These are phyloP conservation scores for Hyphopichia pseudoburtonii DNA, from an alignment of 1,139 yeast genomes.

Conservation along the genomic window DNA sequence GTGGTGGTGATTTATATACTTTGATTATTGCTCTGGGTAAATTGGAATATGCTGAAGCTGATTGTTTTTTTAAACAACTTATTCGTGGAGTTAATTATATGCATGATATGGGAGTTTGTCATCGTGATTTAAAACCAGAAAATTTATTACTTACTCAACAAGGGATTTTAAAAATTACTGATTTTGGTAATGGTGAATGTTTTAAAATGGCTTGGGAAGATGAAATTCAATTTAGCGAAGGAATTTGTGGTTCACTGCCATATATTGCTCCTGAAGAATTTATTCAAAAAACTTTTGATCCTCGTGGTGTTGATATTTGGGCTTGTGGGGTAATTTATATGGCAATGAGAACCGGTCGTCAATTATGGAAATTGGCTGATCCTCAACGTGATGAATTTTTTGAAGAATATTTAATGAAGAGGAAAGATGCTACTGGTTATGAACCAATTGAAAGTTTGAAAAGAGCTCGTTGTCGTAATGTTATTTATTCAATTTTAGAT, in stretches of 20 bases:
- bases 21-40: slow-evolving; percentile 82
- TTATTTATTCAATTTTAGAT: slow-evolving; percentile 86
- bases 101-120: slow-evolving; percentile 98
- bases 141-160: slow-evolving; percentile 76
- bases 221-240: slow-evolving; percentile 78
- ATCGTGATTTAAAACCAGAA: slow-evolving; percentile 93
- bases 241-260: slow-evolving; percentile 86
- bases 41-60: slow-evolving; percentile 84
- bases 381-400: slow-evolving; percentile 77
- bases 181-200: slow-evolving; percentile 95
- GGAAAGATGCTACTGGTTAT: slow-evolving; percentile 82
- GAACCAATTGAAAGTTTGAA: slow-evolving; percentile 86
- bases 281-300: slow-evolving; percentile 73
- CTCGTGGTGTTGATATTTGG: slow-evolving; percentile 93
- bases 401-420: slow-evolving; percentile 64
- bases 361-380: slow-evolving; percentile 85
- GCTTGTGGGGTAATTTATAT: slow-evolving; percentile 94
- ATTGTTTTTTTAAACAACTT: slow-evolving; percentile 91
- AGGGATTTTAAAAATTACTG: slow-evolving; percentile 86
- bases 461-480: slow-evolving; percentile 86
- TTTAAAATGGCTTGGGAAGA: slow-evolving; percentile 97
- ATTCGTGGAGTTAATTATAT: slow-evolving; percentile 89
- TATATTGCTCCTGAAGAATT: slow-evolving; percentile 97
- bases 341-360: slow-evolving; percentile 98
- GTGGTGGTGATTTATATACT: slow-evolving; percentile 92